Percentiles rank a stretch among this genome's conserved stretches.
Evolutionary conservation across 1,284 basidiomycete genomes (phyloP).

Genomic region (Ustilago nuda): DNA sequence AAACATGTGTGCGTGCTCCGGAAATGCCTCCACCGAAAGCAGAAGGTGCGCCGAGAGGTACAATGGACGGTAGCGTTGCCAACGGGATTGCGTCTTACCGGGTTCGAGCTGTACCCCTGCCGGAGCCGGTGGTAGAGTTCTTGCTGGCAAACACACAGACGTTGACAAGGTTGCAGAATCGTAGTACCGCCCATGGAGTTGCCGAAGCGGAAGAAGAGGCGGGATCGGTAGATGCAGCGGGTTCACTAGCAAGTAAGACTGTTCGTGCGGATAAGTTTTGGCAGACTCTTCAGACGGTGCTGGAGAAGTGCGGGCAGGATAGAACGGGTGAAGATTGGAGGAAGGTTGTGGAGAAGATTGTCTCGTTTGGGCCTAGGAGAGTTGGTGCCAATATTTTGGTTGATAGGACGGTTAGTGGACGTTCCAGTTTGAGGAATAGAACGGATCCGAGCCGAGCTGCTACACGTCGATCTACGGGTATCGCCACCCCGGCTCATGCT

Average conservation of each 20-base stretch:
- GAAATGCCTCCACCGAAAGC: conserved; percentile 91
- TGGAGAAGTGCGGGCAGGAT: conserved; percentile 69
- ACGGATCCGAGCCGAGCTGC: conserved; percentile 34
- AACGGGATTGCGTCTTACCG: conserved; percentile 84
- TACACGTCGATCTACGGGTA: conserved; percentile 30
- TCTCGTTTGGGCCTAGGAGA: conserved; percentile 90
- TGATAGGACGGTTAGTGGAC: conserved; percentile 72
- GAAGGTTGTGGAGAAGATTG: conserved; percentile 79
- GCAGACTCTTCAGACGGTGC: conserved; percentile 77
- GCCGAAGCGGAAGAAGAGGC: conserved; percentile 30
- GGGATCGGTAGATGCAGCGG: conserved; percentile 29
- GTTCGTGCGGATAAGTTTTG: conserved; percentile 78
- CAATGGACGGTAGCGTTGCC: conserved; percentile 78
- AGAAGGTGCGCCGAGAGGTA: conserved; percentile 79
- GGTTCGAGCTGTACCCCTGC: conserved; percentile 84
- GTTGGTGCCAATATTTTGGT: conserved; percentile 89
- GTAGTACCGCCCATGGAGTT: conserved; percentile 49
- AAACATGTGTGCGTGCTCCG: conserved; percentile 79
- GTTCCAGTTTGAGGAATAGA: conserved; percentile 24
- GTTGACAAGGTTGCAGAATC: conserved; percentile 63
- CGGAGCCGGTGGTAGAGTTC: conserved; percentile 78
- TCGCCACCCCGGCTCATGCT: conserved; percentile 26
- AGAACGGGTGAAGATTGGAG: conserved; percentile 85
- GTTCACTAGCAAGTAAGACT: conserved; percentile 46
- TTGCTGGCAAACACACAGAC: conserved; percentile 78